A percentile compares a stretch with the other conserved stretches of the same genome.
Evolutionary conservation across 169 alveolate genomes (phyloP).

Genomic region (Babesia ovis): DNA sequence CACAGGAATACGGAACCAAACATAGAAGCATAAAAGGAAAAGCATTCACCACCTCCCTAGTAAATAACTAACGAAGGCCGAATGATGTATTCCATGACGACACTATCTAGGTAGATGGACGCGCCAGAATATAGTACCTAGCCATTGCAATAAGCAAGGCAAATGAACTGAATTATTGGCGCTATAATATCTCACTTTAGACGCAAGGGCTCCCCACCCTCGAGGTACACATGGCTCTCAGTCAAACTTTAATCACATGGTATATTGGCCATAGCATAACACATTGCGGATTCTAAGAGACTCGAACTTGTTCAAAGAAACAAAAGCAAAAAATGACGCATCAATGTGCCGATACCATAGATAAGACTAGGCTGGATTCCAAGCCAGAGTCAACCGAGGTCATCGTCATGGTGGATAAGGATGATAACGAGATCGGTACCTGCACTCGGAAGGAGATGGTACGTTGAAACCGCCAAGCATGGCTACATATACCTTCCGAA

Average conservation of each 20-base stretch:
- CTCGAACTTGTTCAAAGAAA: background rate
- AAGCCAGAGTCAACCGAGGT: constrained; percentile 47
- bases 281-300: background rate
- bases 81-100: background rate
- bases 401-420: constrained; percentile 47
- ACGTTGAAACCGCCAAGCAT: background rate
- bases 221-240: constrained; percentile 33
- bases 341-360: constrained; percentile 25
- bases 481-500: background rate
- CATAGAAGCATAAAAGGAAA: constrained; percentile 4
- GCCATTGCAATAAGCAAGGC: constrained; percentile 1
- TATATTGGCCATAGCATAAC: background rate
- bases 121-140: background rate
- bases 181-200: background rate
- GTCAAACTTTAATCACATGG: background rate
- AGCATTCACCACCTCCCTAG: background rate
- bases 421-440: constrained; percentile 45
- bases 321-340: constrained; percentile 11
- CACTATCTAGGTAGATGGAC: background rate
- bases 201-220: constrained; percentile 15
- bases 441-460: constrained; percentile 53
- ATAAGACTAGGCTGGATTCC: constrained; percentile 42
- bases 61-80: background rate
- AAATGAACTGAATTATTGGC: background rate
- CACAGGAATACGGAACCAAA: background rate